Conservation (phyloP, 495 filamentous ascomycete species). For the Daldinia caldariorum region DNA sequence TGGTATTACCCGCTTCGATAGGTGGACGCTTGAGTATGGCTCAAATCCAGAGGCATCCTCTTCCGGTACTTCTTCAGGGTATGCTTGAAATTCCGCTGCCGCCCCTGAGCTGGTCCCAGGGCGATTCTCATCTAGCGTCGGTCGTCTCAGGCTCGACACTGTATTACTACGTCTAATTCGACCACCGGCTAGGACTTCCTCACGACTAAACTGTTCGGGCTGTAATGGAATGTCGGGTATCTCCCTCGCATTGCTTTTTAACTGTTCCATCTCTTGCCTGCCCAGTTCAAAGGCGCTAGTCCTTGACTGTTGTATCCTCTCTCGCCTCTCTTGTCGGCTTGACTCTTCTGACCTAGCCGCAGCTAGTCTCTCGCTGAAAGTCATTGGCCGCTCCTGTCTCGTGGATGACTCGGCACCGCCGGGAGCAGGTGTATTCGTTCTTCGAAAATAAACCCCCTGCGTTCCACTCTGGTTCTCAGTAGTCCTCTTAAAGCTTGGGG, state of each 20-base stretch:
- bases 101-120: conserved; percentile 26
- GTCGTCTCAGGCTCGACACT: conserved; percentile 55
- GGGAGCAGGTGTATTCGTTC: conserved; percentile 51
- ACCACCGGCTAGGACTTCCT: conserved; percentile 68
- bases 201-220: conserved; percentile 65
- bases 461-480: conserved; percentile 42
- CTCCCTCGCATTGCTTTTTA: conserved; percentile 68
- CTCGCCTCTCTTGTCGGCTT: conserved; percentile 62
- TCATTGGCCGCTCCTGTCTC: conserved; percentile 63
- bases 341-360: conserved; percentile 68
- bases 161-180: conserved; percentile 63
- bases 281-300: conserved; percentile 78
- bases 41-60: conserved; percentile 70
- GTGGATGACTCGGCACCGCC: conserved; percentile 26
- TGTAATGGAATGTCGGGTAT: conserved; percentile 60
- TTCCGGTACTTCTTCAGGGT: conserved; percentile 48
- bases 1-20: conserved; percentile 86
- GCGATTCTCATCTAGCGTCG: conserved; percentile 27
- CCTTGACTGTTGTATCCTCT: conserved; percentile 65
- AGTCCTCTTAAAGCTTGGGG: conserved; percentile 60
- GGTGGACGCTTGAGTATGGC: conserved; percentile 82
- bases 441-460: conserved; percentile 56
- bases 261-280: conserved; percentile 70
- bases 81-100: conserved; percentile 29
- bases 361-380: conserved; percentile 88